Conservation (phyloP, 1,139 yeast genomes). For the Hemisphaericaspora lyxosophila region DNA sequence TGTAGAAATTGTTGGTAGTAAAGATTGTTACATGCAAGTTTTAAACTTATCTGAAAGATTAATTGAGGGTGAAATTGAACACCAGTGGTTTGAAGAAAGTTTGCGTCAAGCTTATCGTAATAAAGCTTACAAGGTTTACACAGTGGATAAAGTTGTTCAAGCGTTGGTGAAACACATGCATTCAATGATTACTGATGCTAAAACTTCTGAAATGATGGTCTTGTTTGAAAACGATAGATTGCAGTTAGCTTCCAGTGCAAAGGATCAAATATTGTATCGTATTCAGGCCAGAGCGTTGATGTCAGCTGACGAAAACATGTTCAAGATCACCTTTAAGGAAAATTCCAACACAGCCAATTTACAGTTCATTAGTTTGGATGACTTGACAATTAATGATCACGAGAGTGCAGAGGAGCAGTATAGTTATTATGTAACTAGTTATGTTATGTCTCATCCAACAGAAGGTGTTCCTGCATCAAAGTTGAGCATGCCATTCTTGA, state of each 20-base stretch:
- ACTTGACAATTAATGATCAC: constrained; percentile 78
- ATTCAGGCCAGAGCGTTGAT: constrained; percentile 82
- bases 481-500: constrained; percentile 71
- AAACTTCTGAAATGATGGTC: constrained; percentile 76
- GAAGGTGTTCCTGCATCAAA: constrained; percentile 91
- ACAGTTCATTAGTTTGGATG: constrained; percentile 85
- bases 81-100: constrained; percentile 93
- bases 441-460: constrained; percentile 93
- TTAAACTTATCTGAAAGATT: constrained; percentile 69
- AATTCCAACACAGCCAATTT: constrained; percentile 56
- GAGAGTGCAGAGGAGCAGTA: constrained; percentile 77
- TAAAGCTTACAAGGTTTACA: constrained; percentile 87
- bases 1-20: constrained; percentile 65
- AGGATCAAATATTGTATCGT: constrained; percentile 86
- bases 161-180: constrained; percentile 90
- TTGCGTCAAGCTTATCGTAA: constrained; percentile 93
- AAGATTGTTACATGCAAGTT: constrained; percentile 75
- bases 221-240: constrained; percentile 81
- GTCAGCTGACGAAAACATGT: constrained; percentile 87
- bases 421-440: constrained; percentile 91
- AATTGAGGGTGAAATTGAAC: constrained; percentile 90
- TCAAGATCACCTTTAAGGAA: constrained; percentile 75
- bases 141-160: constrained; percentile 90
- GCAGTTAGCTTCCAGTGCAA: constrained; percentile 64
- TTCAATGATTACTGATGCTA: constrained; percentile 72